Conservation (phyloP, 2,329 filamentous ascomycete genomes). For the Golovinomyces cichoracearum region DNA sequence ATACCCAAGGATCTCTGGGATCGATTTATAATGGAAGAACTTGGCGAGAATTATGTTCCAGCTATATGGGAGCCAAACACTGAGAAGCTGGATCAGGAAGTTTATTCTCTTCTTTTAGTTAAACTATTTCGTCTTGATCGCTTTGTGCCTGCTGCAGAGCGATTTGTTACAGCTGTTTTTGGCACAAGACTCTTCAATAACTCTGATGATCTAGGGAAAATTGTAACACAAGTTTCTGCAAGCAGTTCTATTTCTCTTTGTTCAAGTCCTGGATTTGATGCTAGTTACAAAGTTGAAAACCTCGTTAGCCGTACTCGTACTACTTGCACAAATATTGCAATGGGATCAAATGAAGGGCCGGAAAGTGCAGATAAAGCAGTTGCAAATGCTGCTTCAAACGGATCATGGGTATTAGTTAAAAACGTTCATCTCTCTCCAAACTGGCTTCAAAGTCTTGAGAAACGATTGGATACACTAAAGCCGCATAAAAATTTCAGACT, state of each 20-base stretch:
- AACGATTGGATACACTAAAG: constrained; percentile 84
- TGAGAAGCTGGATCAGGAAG: constrained; percentile 44
- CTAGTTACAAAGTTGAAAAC: constrained; percentile 94
- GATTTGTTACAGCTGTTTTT: constrained; percentile 71
- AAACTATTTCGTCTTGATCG: constrained; percentile 90
- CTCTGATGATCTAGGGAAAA: constrained; percentile 61
- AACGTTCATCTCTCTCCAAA: constrained; percentile 91
- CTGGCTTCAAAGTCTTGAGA: constrained; percentile 92
- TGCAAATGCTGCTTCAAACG: constrained; percentile 67
- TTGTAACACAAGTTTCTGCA: constrained; percentile 60
- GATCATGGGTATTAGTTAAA: constrained; percentile 93
- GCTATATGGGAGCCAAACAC: constrained; percentile 41
- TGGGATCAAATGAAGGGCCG: constrained; percentile 90
- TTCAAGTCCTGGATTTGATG: constrained; percentile 89
- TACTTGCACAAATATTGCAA: constrained; percentile 86
- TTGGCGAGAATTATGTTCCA: constrained; percentile 65
- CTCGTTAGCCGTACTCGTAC: constrained; percentile 64
- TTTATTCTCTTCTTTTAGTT: constrained; percentile 65
- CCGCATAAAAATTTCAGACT: constrained; percentile 79
- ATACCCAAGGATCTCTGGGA: constrained; percentile 45
- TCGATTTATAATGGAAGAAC: constrained; percentile 58
- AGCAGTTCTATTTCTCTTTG: constrained; percentile 72
- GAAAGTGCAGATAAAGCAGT: constrained; percentile 89
- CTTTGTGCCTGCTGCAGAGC: constrained; percentile 76
- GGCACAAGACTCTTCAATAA: constrained; percentile 59